Evolutionary conservation across 2,329 filamentous ascomycete genomes (phyloP).

Genomic region (Aspergillus awamori): DNA sequence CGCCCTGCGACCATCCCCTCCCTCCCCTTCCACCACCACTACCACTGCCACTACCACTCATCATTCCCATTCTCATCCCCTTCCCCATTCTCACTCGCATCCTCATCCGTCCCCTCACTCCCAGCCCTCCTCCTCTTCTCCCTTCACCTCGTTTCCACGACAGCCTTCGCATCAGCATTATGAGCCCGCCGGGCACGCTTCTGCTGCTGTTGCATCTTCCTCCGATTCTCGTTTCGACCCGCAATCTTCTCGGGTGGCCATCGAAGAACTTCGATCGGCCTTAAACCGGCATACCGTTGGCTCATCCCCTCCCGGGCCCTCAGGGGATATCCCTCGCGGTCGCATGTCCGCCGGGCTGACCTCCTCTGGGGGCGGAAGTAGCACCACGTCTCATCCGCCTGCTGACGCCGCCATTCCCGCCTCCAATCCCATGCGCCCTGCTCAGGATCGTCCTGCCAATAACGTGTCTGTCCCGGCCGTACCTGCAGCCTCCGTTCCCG

Average conservation of each 20-base stretch:
- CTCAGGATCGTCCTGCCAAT: slow-evolving; percentile 12
- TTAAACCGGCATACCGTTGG: slow-evolving; percentile 44
- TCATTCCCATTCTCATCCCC: slow-evolving; percentile 24
- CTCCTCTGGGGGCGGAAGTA: slow-evolving; percentile 37
- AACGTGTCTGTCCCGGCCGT: slow-evolving; percentile 18
- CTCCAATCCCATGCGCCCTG: slow-evolving; percentile 13
- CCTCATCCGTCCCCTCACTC: slow-evolving; percentile 15
- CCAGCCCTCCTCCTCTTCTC: slow-evolving; percentile 17
- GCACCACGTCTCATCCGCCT: slow-evolving; percentile 22
- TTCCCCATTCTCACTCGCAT: slow-evolving; percentile 16
- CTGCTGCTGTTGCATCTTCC: slow-evolving; percentile 19
- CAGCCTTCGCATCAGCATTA: slow-evolving; percentile 29
- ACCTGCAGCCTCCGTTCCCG: slow-evolving; percentile 20
- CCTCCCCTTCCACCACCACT: slow-evolving; percentile 25
- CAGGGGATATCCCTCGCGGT: slow-evolving; percentile 39
- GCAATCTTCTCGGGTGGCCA: slow-evolving; percentile 40
- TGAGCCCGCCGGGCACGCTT: slow-evolving; percentile 32
- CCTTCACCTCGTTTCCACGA: slow-evolving; percentile 17
- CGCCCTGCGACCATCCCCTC: slow-evolving; percentile 38
- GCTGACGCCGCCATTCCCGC: slow-evolving; percentile 18
- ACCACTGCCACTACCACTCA: slow-evolving; percentile 14
- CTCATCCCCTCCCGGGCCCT: slow-evolving; percentile 34
- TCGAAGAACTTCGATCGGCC: slow-evolving; percentile 46
- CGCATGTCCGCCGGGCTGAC: slow-evolving; percentile 39
- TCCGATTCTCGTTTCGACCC: slow-evolving; percentile 33